phyloP scores from a whole-genome alignment of 2,329 filamentous ascomycete genomes.

The Ophiocordyceps australis region DNA sequence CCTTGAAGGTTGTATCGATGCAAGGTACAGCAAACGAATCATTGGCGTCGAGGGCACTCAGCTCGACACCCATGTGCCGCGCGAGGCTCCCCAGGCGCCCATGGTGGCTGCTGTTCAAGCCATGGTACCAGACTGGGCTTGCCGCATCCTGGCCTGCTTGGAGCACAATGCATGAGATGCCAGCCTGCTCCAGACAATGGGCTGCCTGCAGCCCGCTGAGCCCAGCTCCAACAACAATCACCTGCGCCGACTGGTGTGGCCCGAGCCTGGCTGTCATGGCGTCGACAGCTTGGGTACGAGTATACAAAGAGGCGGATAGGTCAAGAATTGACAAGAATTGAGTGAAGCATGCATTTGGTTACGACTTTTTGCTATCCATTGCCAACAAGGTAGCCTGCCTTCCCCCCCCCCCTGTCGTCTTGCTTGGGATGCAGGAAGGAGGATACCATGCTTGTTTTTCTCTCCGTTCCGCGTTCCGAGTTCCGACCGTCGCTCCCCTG shows the following conservation, averaged over 20 bases:
- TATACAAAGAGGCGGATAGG: too few relatives aligned
- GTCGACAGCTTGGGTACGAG: not conserved
- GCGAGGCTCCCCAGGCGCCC: constrained; percentile 1
- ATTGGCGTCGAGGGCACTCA: constrained; percentile 1
- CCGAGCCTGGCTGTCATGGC: constrained; percentile 1
- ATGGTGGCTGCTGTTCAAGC: too few relatives aligned
- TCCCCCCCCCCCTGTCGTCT: too few relatives aligned
- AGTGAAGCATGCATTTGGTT: too few relatives aligned
- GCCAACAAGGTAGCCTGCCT: too few relatives aligned
- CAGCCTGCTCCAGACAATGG: constrained; percentile 6
- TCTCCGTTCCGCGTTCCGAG: too few relatives aligned
- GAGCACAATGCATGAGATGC: constrained; percentile 8
- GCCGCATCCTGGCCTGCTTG: constrained; percentile 2
- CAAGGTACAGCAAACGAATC: constrained; percentile 1
- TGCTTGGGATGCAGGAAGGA: too few relatives aligned
- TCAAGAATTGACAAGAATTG: not conserved
- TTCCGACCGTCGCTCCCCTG: too few relatives aligned
- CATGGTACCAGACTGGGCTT: not conserved
- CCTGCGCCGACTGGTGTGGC: constrained; percentile 5
- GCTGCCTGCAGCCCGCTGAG: constrained; percentile 9
- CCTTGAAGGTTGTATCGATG: too few relatives aligned
- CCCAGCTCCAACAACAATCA: constrained; percentile 8
- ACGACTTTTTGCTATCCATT: too few relatives aligned
- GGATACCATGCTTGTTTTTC: too few relatives aligned
- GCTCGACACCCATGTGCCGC: constrained; percentile 1